These are phyloP conservation scores for Naganishia kalamii DNA, from an alignment of 768 basidiomycete species.

Conservation along the genomic window DNA sequence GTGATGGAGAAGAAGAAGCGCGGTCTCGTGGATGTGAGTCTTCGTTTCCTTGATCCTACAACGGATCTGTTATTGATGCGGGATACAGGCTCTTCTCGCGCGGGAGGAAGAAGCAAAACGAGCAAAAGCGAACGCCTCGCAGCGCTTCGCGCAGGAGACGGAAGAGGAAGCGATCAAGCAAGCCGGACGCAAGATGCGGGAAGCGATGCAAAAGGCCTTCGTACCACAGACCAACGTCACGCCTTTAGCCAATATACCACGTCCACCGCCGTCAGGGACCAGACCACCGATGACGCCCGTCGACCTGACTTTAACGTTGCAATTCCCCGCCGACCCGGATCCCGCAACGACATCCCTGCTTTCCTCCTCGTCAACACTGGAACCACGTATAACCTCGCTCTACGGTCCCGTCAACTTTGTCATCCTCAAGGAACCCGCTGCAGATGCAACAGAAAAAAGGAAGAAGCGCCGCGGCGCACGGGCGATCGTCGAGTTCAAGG, in stretches of 20 bases:
- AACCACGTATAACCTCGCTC: constrained; percentile 15
- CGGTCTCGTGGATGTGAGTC: constrained; percentile 42
- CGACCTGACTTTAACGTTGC: constrained; percentile 39
- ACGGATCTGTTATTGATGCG: not conserved
- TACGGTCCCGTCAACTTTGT: constrained; percentile 39
- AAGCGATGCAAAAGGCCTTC: constrained; percentile 5
- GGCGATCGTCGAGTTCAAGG: constrained; percentile 41
- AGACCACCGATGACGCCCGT: constrained; percentile 32
- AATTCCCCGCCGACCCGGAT: constrained; percentile 34
- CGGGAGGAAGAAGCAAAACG: constrained; percentile 44
- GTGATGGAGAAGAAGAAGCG: constrained; percentile 39
- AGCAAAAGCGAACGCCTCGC: constrained; percentile 32
- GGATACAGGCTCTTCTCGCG: constrained; percentile 31
- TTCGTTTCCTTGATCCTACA: not conserved
- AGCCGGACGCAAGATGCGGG: constrained; percentile 36
- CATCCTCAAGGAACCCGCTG: constrained; percentile 28
- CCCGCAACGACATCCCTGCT: not conserved
- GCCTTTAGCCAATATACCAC: not conserved
- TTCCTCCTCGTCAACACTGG: not conserved
- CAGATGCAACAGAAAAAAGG: constrained; percentile 22
- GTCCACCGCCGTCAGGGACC: not conserved
- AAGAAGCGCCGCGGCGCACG: constrained; percentile 35
- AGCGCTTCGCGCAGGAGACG: constrained; percentile 26
- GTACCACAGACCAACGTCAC: not conserved
- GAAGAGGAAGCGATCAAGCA: constrained; percentile 43